Conservation (phyloP, 768 basidiomycete genomes). For the Russula sp. region DNA sequence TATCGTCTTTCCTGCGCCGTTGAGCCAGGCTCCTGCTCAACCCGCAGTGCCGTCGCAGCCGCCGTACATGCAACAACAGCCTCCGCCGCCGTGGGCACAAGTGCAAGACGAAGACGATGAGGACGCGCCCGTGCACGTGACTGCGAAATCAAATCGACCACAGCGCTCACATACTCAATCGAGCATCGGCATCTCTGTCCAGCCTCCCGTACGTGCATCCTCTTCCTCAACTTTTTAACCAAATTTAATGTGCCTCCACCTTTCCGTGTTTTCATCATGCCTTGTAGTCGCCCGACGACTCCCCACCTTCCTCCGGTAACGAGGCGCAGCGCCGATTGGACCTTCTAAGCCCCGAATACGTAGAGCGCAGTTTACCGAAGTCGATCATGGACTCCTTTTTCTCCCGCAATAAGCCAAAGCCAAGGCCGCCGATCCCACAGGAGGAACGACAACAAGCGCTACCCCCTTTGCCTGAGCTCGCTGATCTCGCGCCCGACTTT, state of each 20-base stretch:
- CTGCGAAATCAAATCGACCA: conserved; percentile 15
- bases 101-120: conserved; percentile 9
- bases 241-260: background rate
- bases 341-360: conserved; percentile 36
- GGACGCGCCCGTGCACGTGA: conserved; percentile 12
- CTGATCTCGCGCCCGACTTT: conserved; percentile 13
- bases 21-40: conserved; percentile 21
- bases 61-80: background rate
- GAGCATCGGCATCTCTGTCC: conserved; percentile 29
- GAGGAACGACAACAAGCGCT: conserved; percentile 3
- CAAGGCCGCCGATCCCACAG: background rate
- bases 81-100: background rate
- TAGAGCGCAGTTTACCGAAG: conserved; percentile 27
- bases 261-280: background rate
- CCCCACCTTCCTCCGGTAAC: conserved; percentile 27
- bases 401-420: conserved; percentile 10
- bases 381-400: background rate
- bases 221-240: background rate
- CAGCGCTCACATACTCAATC: conserved; percentile 28
- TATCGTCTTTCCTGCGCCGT: conserved; percentile 23
- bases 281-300: conserved; percentile 32
- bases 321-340: conserved; percentile 29
- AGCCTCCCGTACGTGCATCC: conserved; percentile 24
- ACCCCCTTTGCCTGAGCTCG: conserved; percentile 17
- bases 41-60: background rate